These are phyloP conservation scores for Salpingoeca rosetta DNA, from an alignment of 78 protist genomes.

Conservation along the genomic window DNA sequence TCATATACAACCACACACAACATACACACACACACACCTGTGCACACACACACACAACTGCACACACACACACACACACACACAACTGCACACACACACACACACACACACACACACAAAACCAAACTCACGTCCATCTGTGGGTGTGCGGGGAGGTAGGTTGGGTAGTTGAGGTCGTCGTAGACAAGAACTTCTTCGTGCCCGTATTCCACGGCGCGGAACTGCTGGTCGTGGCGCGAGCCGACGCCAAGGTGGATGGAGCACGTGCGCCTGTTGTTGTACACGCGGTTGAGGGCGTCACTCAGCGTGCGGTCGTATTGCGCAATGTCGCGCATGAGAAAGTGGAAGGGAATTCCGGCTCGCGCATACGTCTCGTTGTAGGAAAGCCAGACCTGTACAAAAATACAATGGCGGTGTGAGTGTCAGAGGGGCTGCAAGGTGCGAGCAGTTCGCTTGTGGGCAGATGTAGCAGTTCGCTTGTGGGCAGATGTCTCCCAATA, in stretches of 20 bases:
- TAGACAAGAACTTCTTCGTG: conserved; percentile 32
- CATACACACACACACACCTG: conserved; percentile 26
- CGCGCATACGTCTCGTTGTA: conserved; percentile 39
- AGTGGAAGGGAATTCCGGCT: conserved; percentile 49
- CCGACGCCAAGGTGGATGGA: conserved; percentile 52
- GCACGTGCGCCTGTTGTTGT: conserved; percentile 44
- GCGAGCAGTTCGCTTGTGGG: no score
- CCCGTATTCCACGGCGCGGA: conserved; percentile 46
- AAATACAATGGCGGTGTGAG: no score
- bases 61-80: no score
- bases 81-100: no score
- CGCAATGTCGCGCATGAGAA: conserved; percentile 36
- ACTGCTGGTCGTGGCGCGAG: conserved; percentile 28
- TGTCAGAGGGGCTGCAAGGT: no score
- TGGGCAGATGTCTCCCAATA: no score
- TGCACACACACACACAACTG: conserved; percentile 22
- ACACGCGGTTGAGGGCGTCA: conserved; percentile 46
- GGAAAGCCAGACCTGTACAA: conserved; percentile 29
- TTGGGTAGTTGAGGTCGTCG: conserved; percentile 40
- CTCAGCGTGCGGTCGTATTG: conserved; percentile 30
- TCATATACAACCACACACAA: no score
- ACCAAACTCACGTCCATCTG: conserved; percentile 6
- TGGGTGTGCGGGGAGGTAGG: conserved; percentile 3
- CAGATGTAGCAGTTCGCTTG: no score
- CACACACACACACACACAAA: no score